phyloP scores from a whole-genome alignment of 192 early-diverging fungal genomes.

The Umbelopsis sp. region DNA sequence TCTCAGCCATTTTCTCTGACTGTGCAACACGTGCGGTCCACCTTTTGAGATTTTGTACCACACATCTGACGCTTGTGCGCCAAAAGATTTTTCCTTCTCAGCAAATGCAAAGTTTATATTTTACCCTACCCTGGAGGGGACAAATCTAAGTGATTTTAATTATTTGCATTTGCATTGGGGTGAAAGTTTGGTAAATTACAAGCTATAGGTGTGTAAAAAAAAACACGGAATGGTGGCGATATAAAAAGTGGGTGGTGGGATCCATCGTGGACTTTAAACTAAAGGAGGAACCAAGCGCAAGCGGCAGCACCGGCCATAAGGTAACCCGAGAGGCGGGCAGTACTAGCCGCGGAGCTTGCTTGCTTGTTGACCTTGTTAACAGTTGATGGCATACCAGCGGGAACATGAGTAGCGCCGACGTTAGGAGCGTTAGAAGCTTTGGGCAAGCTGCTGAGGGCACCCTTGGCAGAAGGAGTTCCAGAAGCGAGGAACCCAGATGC shows the following conservation, averaged over 20 bases:
- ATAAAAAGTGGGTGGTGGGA: background rate
- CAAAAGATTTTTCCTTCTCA: too few relatives aligned
- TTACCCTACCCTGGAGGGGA: too few relatives aligned
- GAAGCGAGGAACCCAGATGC: background rate
- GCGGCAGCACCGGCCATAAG: slow-evolving; percentile 8
- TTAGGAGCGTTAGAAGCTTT: too few relatives aligned
- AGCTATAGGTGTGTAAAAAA: background rate
- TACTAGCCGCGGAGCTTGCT: background rate
- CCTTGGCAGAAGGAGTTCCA: background rate
- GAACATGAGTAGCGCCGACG: background rate
- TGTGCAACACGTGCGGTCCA: background rate
- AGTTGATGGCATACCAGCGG: background rate
- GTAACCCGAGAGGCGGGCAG: background rate
- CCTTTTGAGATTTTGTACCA: background rate
- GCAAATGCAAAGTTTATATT: too few relatives aligned
- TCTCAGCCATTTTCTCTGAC: background rate
- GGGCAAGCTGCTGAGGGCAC: background rate
- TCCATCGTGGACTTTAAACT: background rate
- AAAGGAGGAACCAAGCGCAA: slow-evolving; percentile 1
- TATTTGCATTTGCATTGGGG: background rate
- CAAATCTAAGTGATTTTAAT: background rate
- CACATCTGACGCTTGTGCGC: background rate
- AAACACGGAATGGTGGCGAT: background rate
- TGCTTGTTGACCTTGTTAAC: background rate
- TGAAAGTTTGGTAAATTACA: background rate